These are phyloP conservation scores for Protea cynaroides DNA, from an alignment of 164 flowering plant species.

Conservation along the genomic window DNA sequence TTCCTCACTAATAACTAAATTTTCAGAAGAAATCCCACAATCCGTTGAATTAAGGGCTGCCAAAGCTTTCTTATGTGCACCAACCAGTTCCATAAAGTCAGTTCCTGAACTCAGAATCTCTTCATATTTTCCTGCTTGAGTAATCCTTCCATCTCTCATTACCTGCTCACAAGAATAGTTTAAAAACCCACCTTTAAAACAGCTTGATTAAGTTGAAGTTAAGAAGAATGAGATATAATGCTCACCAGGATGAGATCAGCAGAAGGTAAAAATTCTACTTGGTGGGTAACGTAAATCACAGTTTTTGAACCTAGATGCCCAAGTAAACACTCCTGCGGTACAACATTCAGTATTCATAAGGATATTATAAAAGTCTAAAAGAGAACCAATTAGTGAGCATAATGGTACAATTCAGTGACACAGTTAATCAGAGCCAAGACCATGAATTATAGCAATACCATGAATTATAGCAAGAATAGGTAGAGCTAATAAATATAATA, in stretches of 20 bases:
- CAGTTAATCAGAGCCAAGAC: not conserved
- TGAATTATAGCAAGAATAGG: constrained; percentile 14
- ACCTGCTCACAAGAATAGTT: constrained; percentile 30
- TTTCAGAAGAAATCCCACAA: constrained; percentile 11
- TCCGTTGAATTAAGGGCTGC: constrained; percentile 40
- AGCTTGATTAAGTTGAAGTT: not conserved
- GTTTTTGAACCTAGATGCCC: constrained; percentile 54
- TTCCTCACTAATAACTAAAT: constrained; percentile 5
- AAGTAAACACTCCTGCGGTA: constrained; percentile 53
- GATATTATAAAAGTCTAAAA: not conserved
- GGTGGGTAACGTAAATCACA: constrained; percentile 69
- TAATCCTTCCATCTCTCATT: constrained; percentile 74
- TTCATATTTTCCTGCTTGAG: constrained; percentile 75
- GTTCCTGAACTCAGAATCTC: constrained; percentile 66
- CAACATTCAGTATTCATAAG: not conserved
- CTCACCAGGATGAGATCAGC: constrained; percentile 66
- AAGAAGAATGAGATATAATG: not conserved
- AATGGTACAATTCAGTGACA: not conserved
- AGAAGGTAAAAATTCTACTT: constrained; percentile 66
- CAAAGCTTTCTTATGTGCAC: constrained; percentile 74
- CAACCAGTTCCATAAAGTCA: constrained; percentile 84
- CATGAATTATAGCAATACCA: no score
- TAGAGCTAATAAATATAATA: not conserved
- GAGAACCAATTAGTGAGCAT: not conserved
- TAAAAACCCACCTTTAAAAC: not conserved